phyloP scores from a whole-genome alignment of 2,329 filamentous ascomycete species.

The Hypoxylon sp. region DNA sequence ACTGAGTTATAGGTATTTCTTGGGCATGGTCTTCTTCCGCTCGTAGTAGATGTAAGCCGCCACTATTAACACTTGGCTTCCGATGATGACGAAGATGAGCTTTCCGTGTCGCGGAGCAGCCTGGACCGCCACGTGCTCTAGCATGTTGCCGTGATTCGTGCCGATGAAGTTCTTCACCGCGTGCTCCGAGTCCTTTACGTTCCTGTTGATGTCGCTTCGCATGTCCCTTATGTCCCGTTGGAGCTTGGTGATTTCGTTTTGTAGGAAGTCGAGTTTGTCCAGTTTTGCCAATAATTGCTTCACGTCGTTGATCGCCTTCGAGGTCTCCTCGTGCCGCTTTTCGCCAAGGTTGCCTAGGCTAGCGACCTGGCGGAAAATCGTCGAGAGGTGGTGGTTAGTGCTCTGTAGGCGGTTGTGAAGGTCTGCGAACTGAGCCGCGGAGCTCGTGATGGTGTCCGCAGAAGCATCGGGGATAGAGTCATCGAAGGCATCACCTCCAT shows the following conservation, averaged over 20 bases:
- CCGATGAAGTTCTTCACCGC: slow-evolving; percentile 67
- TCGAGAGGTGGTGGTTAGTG: slow-evolving; percentile 77
- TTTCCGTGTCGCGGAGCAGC: slow-evolving; percentile 65
- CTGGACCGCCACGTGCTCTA: slow-evolving; percentile 63
- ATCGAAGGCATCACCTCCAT: slow-evolving; percentile 56
- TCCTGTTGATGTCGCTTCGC: slow-evolving; percentile 67
- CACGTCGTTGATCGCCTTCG: slow-evolving; percentile 63
- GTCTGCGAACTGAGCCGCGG: slow-evolving; percentile 80
- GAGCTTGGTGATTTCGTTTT: slow-evolving; percentile 65
- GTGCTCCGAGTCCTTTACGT: slow-evolving; percentile 66
- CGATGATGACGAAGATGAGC: slow-evolving; percentile 79
- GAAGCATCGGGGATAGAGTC: slow-evolving; percentile 63
- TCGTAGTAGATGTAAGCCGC: slow-evolving; percentile 84
- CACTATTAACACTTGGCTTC: slow-evolving; percentile 79
- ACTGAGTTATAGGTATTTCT: slow-evolving; percentile 82
- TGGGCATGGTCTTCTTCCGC: slow-evolving; percentile 82
- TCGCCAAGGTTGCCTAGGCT: slow-evolving; percentile 67
- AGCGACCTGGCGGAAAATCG: slow-evolving; percentile 71
- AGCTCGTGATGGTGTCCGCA: slow-evolving; percentile 64
- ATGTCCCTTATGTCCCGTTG: slow-evolving; percentile 72
- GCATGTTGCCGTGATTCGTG: slow-evolving; percentile 65
- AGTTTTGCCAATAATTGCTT: slow-evolving; percentile 61
- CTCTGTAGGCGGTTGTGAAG: slow-evolving; percentile 86
- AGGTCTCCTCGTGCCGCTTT: slow-evolving; percentile 70
- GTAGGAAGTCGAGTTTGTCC: slow-evolving; percentile 61